A percentile compares a stretch with the other conserved stretches of the same genome.
Conservation (phyloP, 805 yeast species). For the Ogataea populi-albae region DNA sequence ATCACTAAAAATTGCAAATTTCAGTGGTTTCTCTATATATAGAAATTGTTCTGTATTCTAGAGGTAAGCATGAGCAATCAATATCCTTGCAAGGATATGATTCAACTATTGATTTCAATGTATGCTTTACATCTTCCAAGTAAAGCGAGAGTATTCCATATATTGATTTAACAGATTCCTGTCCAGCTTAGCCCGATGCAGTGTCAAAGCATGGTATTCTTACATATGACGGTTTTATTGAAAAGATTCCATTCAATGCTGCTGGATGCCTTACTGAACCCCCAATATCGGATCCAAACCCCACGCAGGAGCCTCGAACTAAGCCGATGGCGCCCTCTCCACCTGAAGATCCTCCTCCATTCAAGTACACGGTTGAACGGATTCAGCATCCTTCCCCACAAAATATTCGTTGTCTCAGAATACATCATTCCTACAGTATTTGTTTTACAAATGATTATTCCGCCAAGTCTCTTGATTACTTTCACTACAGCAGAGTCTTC, state of each 20-base stretch:
- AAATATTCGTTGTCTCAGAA: conserved; percentile 49
- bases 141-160: conserved; percentile 53
- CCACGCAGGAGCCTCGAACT: conserved; percentile 54
- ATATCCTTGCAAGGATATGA: conserved; percentile 44
- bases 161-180: conserved; percentile 55
- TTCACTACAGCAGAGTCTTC: conserved; percentile 39
- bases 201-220: conserved; percentile 35
- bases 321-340: conserved; percentile 63
- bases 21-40: conserved; percentile 29
- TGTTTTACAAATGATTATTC: conserved; percentile 54
- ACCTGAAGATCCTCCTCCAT: conserved; percentile 64
- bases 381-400: conserved; percentile 51
- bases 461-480: conserved; percentile 45
- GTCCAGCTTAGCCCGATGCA: conserved; percentile 43
- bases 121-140: conserved; percentile 47
- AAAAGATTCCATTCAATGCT: conserved; percentile 54
- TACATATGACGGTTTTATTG: conserved; percentile 48
- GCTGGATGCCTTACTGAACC: conserved; percentile 54
- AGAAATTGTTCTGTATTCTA: conserved; percentile 3
- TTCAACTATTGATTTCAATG: conserved; percentile 37
- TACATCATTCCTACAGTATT: conserved; percentile 60
- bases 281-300: conserved; percentile 48
- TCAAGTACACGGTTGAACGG: conserved; percentile 47
- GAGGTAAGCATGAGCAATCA: conserved; percentile 10
- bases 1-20: conserved; percentile 42